Base-by-base conservation (phyloP, 192 early-diverging fungal genomes). In the Piromyces sp. region DNA sequence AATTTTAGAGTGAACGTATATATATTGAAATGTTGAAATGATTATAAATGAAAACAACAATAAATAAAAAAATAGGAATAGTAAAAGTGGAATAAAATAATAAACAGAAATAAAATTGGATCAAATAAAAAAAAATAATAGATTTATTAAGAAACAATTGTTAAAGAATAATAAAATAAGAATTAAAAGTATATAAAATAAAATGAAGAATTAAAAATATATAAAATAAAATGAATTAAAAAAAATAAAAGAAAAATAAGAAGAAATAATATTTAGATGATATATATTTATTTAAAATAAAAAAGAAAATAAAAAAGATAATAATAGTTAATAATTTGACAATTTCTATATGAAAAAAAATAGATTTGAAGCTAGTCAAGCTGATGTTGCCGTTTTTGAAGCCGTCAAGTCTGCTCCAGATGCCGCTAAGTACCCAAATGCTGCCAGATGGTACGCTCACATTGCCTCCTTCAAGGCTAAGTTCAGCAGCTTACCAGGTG, bases 371-470 rank as follows among this genome's bases (percentile, higher is more conserved):
- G 81, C 92, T 85, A 89, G 93, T 86, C 90, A 93, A 85, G 93
- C 93, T 86, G 96, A 98, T 83, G 93, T 92, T 83, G 91, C 93
- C 83, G 92, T 98, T 86, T 96, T 95, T 87, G 91, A 94, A 83
- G 90, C 91, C 33, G 85, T 96, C 81, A 83, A 89, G 78, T 90
- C 87, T 80, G 94, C 91, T 82, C 95, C 95, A 83, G 89, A 92
- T 80, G 91, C 92, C 83, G 85, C 81, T 82, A 88, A 89, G 81
- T 95, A 90, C 89, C 95, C 95, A 82, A 94, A 98, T 87, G 92
- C 93, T 82, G 92, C 94, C 84, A 93, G 96, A 88, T 98, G 96
- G 96, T 96, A 96, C 92, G 92, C 92, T 86, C 95, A 98, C 92
- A 94, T 98, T 84, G 88, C 89, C 78, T 83, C 90, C 40, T 85